Evolutionary conservation across 345 rosid genomes (phyloP).

Genomic region (Bruguiera parviflora): DNA sequence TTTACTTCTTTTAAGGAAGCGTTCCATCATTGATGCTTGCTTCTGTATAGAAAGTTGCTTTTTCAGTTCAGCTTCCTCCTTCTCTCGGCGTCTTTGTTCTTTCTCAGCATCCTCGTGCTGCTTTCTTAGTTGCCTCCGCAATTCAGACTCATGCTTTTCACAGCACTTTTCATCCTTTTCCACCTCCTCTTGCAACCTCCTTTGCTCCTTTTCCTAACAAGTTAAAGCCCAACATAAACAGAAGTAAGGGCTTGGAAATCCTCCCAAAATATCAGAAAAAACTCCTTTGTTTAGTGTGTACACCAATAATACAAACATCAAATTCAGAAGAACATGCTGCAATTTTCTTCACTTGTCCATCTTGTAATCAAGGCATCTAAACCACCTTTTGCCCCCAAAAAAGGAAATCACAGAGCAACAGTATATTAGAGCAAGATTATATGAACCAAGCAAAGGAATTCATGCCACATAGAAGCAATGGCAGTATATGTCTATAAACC

Average conservation of each 20-base stretch:
- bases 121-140: conserved; percentile 53
- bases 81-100: conserved; percentile 65
- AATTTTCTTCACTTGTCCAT: no score
- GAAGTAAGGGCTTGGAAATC: background rate
- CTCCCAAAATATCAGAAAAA: no score
- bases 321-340: no score
- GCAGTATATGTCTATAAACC: no score
- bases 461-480: no score
- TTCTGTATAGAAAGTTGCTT: conserved; percentile 53
- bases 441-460: no score
- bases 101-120: conserved; percentile 79
- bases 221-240: background rate
- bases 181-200: conserved; percentile 54
- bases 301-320: no score
- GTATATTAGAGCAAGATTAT: no score
- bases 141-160: conserved; percentile 65
- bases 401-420: no score
- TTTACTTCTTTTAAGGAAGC: conserved; percentile 67
- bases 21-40: conserved; percentile 92
- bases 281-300: no score
- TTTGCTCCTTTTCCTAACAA: conserved; percentile 69
- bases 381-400: no score
- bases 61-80: conserved; percentile 70
- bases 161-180: conserved; percentile 49
- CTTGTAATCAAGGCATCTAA: no score